These are phyloP conservation scores for Ceratocystis alfenasii DNA, from an alignment of 2,329 filamentous ascomycete species.

Conservation along the genomic window DNA sequence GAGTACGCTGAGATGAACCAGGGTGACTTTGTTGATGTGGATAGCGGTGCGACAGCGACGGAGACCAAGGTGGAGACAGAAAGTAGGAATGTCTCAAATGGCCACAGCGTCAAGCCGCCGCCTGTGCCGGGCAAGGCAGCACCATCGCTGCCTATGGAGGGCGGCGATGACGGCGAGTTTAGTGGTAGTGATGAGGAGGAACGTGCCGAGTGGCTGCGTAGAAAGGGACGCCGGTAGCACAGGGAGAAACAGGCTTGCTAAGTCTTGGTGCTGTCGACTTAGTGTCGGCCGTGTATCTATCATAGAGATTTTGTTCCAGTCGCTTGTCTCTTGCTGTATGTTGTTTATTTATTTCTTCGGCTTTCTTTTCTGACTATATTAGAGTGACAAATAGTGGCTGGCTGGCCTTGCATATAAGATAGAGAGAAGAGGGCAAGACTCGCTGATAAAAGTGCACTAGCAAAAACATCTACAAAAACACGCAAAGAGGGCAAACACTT, in stretches of 20 bases:
- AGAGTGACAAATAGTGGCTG: not conserved
- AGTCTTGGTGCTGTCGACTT: not conserved
- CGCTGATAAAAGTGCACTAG: not conserved
- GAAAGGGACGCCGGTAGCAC: conserved; percentile 27
- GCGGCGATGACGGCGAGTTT: conserved; percentile 48
- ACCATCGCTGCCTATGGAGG: conserved; percentile 26
- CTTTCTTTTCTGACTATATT: not conserved
- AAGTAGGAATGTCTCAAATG: not conserved
- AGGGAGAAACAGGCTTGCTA: not conserved
- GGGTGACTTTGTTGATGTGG: conserved; percentile 42
- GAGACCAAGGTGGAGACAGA: not conserved
- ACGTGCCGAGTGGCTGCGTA: conserved; percentile 48
- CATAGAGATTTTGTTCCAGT: conserved; percentile 3
- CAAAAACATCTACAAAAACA: not conserved
- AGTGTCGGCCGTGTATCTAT: not conserved
- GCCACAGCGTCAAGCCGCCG: conserved; percentile 15
- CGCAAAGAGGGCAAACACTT: not conserved
- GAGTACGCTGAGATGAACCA: conserved; percentile 52
- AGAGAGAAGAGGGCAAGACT: not conserved
- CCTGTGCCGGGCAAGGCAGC: conserved; percentile 22
- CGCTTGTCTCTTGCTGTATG: conserved; percentile 3
- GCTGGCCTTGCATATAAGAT: not conserved
- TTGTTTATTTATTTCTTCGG: not conserved
- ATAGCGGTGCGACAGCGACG: conserved; percentile 23
- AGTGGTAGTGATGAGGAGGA: conserved; percentile 55